Evolutionary conservation across 257 asterid species (phyloP), one percentile per base, ranked within the genome.

Genomic region (Euphrasia confusa): DNA sequence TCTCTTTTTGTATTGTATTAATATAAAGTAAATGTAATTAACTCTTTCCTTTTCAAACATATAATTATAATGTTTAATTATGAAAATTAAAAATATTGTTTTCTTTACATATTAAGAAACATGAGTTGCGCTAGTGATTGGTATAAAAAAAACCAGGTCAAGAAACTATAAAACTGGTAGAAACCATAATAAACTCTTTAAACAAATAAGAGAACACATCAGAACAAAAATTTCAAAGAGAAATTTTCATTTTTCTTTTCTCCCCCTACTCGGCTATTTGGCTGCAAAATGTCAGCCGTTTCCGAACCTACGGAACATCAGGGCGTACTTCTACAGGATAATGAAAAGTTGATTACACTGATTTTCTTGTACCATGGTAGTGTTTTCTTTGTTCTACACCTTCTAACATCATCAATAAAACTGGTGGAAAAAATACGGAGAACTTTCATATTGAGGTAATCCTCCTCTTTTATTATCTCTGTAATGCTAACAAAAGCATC

Each of bases 391-490:
- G 63, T 60, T 61, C 74, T 45, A 65, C 71, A 63, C 33, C 77
- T 61, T 63, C 65, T 70, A 77, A 61, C 33, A 64, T 10, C 33
- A 50, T 14, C 56, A 65, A 59, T 18, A 33, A 47, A 54, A 67
- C 32, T 40, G 7, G 45, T 32, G 9, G 42, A 40, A 63, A 53
- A 60, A 54, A 67, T 55, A 65, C 57, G 69, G 52, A 40, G 50
- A 60, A 48, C 40, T 45, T 37, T 44, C 40, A 27, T 17, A 15
- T 37, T 61, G 56, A 58, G 59, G 64, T 27, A 8, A 47, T 54
- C 54, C 67, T 54, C 49, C 64, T 63, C 74, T 54, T 54, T 75
- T 58, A 69, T 74, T 61, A 71, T 68, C 66, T 66, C 49, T 24
- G 10, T 67, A 73, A 50, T 60, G 71, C 52, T 50, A 63, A 61